phyloP scores from a whole-genome alignment of 192 early-diverging fungal species.

The Backusella sp. region DNA sequence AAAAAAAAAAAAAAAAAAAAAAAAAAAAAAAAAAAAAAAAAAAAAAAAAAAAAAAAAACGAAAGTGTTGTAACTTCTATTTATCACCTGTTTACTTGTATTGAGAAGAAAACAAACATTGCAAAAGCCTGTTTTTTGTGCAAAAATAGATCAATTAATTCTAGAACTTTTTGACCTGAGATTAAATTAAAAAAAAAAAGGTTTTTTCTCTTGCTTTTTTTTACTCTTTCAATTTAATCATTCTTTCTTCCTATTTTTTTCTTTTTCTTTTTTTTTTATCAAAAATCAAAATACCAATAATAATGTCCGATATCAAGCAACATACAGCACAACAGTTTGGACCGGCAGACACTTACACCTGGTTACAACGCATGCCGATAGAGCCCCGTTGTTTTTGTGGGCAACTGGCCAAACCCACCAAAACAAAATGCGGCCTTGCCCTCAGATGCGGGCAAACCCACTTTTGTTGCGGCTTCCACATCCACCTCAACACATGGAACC shows the following conservation, averaged over 20 bases:
- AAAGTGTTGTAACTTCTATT: no score
- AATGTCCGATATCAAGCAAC: neutral
- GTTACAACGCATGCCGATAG: neutral
- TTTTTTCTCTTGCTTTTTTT: no score
- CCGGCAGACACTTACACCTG: neutral
- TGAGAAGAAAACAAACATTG: no score
- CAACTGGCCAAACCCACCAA: neutral
- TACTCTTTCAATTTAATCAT: no score
- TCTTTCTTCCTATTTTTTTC: no score
- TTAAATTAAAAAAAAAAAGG: neutral
- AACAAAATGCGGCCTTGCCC: neutral
- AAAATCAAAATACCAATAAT: no score
- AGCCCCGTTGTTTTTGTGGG: neutral
- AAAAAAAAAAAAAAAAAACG: neutral
- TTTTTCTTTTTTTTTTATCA: neutral
- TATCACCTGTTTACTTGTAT: no score
- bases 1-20: neutral
- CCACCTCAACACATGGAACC: neutral
- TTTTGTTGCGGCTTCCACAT: neutral
- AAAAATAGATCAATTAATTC: no score
- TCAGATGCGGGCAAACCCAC: neutral
- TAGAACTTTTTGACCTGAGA: neutral
- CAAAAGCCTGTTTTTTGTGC: no score
- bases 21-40: neutral
- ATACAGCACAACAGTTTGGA: neutral